These are phyloP conservation scores for Boechera stricta DNA, from an alignment of 345 rosid genomes.

Conservation along the genomic window DNA sequence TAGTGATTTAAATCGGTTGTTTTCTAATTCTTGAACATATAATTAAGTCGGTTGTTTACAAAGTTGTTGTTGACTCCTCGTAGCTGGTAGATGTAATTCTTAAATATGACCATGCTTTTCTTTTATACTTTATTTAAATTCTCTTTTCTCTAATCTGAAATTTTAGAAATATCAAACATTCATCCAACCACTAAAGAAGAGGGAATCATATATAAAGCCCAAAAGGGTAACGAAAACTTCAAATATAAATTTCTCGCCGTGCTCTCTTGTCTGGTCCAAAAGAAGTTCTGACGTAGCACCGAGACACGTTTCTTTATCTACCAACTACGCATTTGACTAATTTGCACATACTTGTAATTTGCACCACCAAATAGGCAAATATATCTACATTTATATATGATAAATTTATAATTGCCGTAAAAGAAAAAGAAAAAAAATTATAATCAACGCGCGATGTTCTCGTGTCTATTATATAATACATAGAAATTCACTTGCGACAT, in stretches of 20 bases:
- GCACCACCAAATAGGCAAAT: slow-evolving; percentile 1
- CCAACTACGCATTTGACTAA: slow-evolving; percentile 31
- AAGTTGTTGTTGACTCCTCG: background rate
- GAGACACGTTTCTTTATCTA: slow-evolving; percentile 21
- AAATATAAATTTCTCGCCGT: background rate
- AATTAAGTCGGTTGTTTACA: no score
- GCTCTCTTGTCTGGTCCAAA: slow-evolving; percentile 17
- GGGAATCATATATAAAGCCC: background rate
- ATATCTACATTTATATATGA: no score
- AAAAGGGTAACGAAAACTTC: background rate
- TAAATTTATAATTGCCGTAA: no score
- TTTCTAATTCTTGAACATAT: no score
- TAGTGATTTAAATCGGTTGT: background rate
- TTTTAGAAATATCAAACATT: background rate
- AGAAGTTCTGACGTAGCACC: slow-evolving; percentile 2
- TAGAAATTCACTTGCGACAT: background rate
- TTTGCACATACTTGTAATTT: background rate
- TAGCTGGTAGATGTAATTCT: background rate
- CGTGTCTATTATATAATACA: background rate
- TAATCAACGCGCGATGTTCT: background rate
- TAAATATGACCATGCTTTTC: background rate
- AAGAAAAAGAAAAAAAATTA: background rate
- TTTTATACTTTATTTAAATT: background rate
- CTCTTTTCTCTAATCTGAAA: background rate
- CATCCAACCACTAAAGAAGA: slow-evolving; percentile 11